Evolutionary conservation across 345 rosid species (phyloP), one percentile per base, ranked within the genome.

Genomic region (Citrus trifoliata): DNA sequence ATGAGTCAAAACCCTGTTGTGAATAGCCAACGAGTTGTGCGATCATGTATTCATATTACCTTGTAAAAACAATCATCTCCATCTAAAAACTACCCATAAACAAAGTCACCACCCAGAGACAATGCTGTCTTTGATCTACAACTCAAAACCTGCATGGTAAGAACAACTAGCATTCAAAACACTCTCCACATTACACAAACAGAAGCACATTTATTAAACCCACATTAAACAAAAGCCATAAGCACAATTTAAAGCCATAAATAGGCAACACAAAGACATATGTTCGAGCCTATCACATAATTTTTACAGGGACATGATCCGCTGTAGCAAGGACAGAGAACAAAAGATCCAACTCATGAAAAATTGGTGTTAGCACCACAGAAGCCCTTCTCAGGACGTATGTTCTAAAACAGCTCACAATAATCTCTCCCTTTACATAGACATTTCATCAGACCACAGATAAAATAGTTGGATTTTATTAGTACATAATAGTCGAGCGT

Each of bases 391-490:
- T 33, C 67, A n/a, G 21, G 65, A 67, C 61, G 16, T 37, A 60
- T 51, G 22, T 37, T 42, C 10, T 19, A 53, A 28, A 59, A 58
- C 21, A 51, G 56, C 70, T 37, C n/a, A 67, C 37, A 32, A n/a
- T 3, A 18, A 51, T 58, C 40, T 64, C 73, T 77, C 76, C 73
- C 53, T 83, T 61, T 35, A 80, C 73, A 78, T 40, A 33, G 48
- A 70, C 75, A 74, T 77, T 78, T 75, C 70, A 37, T 60, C 56
- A n/a, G 61, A 19, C 32, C 64, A 72, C 35, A 68, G 74, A 61
- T 64, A 79, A 76, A n/a, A 59, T 30, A 30, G 78, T 32, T 74
- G 37, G 62, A 58, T 73, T 63, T 78, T 87, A 82, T 75, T 79
- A 33, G 48, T 65, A 33, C 74, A 75, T 42, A 56, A 42, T 16